A percentile compares a stretch with the other conserved stretches of the same genome.
Conservation (phyloP, 176 grass and related monocot genomes). For the Hordeum vulgare region MorexV3_pseudomolecules_assembly NC_058522.1:65354757-65355256, state of each 20-base stretch:
- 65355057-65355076: not conserved
- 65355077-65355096: not conserved
- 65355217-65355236: conserved; percentile 6
- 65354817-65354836: conserved; percentile 61
- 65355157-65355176: conserved; percentile 49
- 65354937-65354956: conserved; percentile 38
- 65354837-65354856: conserved; percentile 9
- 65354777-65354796: conserved; percentile 57
- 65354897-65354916: conserved; percentile 13
- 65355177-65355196: conserved; percentile 26
- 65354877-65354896: not conserved
- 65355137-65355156: conserved; percentile 47
- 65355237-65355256: conserved; percentile 19
- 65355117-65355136: not conserved
- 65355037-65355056: conserved; percentile 69
- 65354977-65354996: conserved; percentile 48
- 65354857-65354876: not conserved
- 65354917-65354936: conserved; percentile 48
- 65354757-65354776: conserved; percentile 74
- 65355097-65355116: not conserved
- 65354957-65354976: conserved; percentile 49
- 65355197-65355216: conserved; percentile 4
- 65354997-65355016: conserved; percentile 48
- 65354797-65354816: conserved; percentile 50
- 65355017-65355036: conserved; percentile 58